A percentile compares a stretch with the other conserved stretches of the same genome.
Evolutionary conservation across 176 grass and related monocot species (phyloP).

Genomic region (Phoenix roebelenii): DNA sequence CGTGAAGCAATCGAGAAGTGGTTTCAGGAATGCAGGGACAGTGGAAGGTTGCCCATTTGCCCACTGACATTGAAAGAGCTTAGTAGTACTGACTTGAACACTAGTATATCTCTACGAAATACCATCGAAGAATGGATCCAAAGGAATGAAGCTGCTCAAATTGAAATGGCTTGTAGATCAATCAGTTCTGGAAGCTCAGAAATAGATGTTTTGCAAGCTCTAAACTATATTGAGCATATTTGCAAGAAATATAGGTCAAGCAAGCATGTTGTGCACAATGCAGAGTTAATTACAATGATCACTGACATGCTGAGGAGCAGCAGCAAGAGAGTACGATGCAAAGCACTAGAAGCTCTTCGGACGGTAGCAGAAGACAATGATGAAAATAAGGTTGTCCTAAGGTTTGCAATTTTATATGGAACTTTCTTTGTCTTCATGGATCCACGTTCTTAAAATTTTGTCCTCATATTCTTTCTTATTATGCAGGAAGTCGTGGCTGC

Average conservation of each 20-base stretch:
- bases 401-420: too few species aligned
- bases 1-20: constrained; percentile 81
- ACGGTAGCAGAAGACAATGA: constrained; percentile 29
- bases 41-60: constrained; percentile 48
- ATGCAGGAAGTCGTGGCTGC: constrained; percentile 13
- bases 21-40: constrained; percentile 76
- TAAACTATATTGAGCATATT: constrained; percentile 28
- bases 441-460: too few species aligned
- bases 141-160: constrained; percentile 55
- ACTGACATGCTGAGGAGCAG: constrained; percentile 32
- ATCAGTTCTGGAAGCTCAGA: constrained; percentile 22
- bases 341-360: constrained; percentile 33
- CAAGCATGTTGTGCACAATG: constrained; percentile 26
- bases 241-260: constrained; percentile 25
- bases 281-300: constrained; percentile 29
- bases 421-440: too few species aligned
- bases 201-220: constrained; percentile 26
- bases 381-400: constrained; percentile 36
- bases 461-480: not conserved
- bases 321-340: constrained; percentile 26
- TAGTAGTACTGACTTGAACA: constrained; percentile 33
- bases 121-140: constrained; percentile 75
- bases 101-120: constrained; percentile 59
- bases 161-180: constrained; percentile 34
- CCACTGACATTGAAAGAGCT: constrained; percentile 62